These are phyloP conservation scores for Pascua sp. DNA, from an alignment of 1,284 basidiomycete species.

Conservation along the genomic window DNA sequence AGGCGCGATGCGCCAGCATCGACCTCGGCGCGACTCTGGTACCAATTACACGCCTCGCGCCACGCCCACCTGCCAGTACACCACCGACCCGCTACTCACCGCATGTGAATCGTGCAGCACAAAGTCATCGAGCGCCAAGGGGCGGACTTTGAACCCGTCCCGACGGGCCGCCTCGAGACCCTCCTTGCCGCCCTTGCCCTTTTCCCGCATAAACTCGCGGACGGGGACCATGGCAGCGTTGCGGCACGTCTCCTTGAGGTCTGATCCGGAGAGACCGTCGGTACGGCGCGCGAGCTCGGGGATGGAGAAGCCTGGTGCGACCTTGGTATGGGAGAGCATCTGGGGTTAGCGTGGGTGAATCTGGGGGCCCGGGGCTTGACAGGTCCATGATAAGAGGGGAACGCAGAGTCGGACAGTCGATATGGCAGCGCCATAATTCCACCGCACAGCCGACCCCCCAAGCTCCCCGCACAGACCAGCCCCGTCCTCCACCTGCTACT, in stretches of 20 bases:
- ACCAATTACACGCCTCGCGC: too few species aligned
- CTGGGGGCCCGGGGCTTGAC: neutral
- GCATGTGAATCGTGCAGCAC: conserved; percentile 57
- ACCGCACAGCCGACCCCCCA: too few species aligned
- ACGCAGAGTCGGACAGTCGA: neutral
- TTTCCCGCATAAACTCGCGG: conserved; percentile 72
- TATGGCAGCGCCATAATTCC: too few species aligned
- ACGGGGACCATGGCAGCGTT: conserved; percentile 89
- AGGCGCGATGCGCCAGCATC: too few species aligned
- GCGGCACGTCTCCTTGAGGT: conserved; percentile 90
- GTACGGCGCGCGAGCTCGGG: conserved; percentile 66
- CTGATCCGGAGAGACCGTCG: conserved; percentile 81
- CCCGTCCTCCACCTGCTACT: conserved; percentile 24
- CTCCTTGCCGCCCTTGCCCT: conserved; percentile 51
- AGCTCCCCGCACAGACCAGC: neutral
- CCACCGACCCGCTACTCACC: too few species aligned
- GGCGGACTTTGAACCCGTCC: conserved; percentile 71
- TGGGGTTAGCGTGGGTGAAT: conserved; percentile 36
- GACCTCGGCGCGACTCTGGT: too few species aligned
- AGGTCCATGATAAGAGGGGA: neutral
- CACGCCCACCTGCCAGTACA: too few species aligned
- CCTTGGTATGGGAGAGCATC: conserved; percentile 78
- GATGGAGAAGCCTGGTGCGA: conserved; percentile 66
- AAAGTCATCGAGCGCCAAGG: conserved; percentile 68
- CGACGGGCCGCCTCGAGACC: conserved; percentile 47